Evolutionary conservation across 2,329 filamentous ascomycete species (phyloP).

Genomic region (Ceratocystis diversiconidia): DNA sequence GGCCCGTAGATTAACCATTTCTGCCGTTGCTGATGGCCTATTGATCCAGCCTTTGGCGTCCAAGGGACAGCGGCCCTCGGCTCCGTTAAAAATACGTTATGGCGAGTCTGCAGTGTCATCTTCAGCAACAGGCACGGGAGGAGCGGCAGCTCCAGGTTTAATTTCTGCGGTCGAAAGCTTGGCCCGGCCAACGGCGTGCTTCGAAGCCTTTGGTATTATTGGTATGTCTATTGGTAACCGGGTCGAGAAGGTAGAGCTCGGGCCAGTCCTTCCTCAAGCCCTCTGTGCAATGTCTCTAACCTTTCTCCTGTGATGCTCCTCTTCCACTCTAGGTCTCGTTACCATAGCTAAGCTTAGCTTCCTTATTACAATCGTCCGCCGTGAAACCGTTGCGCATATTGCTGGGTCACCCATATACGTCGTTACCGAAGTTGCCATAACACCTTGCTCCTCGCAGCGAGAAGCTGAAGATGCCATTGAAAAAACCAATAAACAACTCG

Average conservation of each 20-base stretch:
- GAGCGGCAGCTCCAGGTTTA: background rate
- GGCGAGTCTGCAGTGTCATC: slow-evolving; percentile 28
- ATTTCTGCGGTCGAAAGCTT: slow-evolving; percentile 26
- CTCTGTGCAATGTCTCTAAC: background rate
- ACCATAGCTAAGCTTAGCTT: slow-evolving; percentile 70
- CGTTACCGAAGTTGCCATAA: slow-evolving; percentile 79
- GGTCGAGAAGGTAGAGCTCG: background rate
- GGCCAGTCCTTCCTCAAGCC: too few species aligned
- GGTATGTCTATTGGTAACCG: slow-evolving; percentile 28
- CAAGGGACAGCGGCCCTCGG: slow-evolving; percentile 41
- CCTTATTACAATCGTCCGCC: slow-evolving; percentile 71
- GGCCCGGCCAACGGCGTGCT: slow-evolving; percentile 34
- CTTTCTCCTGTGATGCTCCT: background rate
- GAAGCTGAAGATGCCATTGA: slow-evolving; percentile 62
- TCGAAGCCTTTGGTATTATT: slow-evolving; percentile 46
- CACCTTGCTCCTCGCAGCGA: slow-evolving; percentile 61
- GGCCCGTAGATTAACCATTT: slow-evolving; percentile 65
- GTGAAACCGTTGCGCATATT: slow-evolving; percentile 79
- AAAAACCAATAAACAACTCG: slow-evolving; percentile 34
- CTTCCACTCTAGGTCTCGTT: slow-evolving; percentile 51
- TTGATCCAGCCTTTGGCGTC: slow-evolving; percentile 58
- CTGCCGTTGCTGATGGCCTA: slow-evolving; percentile 69
- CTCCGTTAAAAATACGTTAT: slow-evolving; percentile 58
- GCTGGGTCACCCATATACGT: slow-evolving; percentile 72
- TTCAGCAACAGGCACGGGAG: background rate